A percentile compares a stretch with the other conserved stretches of the same genome.
These are phyloP conservation scores for Jacaranda mimosifolia DNA, from an alignment of 257 asterid genomes.

Conservation along the genomic window DNA sequence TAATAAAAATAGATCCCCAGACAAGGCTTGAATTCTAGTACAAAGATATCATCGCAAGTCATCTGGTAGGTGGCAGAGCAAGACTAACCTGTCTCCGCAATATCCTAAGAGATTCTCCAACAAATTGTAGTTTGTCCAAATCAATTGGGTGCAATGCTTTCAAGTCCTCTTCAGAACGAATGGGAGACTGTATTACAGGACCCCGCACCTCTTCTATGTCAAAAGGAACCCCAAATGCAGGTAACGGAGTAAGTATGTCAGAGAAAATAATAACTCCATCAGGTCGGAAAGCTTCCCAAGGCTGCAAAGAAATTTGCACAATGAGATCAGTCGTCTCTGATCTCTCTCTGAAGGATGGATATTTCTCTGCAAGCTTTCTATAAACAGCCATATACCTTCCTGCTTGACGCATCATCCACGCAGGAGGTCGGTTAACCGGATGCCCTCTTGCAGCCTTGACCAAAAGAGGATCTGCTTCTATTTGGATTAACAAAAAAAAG, in stretches of 20 bases:
- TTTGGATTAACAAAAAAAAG: constrained; percentile 29
- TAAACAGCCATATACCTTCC: constrained; percentile 98
- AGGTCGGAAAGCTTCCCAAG: constrained; percentile 96
- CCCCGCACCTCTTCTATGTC: constrained; percentile 94
- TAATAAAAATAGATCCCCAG: constrained; percentile 10
- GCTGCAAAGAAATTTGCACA: constrained; percentile 99
- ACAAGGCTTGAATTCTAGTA: constrained; percentile 14
- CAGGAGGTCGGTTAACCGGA: constrained; percentile 85
- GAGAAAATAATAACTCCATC: constrained; percentile 98
- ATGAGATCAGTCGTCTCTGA: constrained; percentile 99
- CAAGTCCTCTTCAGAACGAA: constrained; percentile 80
- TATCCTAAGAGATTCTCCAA: constrained; percentile 84
- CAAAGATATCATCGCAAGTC: neutral
- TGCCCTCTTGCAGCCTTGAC: constrained; percentile 97
- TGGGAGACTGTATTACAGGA: constrained; percentile 87
- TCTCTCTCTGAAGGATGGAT: constrained; percentile 98
- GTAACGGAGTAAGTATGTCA: constrained; percentile 94
- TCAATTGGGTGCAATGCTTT: constrained; percentile 79
- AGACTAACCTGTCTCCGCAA: constrained; percentile 74
- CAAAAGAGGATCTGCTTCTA: constrained; percentile 79
- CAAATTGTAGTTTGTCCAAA: constrained; percentile 81
- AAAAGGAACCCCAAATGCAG: constrained; percentile 98
- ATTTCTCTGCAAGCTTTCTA: constrained; percentile 93
- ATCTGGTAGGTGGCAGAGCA: neutral
- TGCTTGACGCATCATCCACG: constrained; percentile 99